Conservation (phyloP, 257 asterid genomes). For the Marsdenia floribunda region DNA sequence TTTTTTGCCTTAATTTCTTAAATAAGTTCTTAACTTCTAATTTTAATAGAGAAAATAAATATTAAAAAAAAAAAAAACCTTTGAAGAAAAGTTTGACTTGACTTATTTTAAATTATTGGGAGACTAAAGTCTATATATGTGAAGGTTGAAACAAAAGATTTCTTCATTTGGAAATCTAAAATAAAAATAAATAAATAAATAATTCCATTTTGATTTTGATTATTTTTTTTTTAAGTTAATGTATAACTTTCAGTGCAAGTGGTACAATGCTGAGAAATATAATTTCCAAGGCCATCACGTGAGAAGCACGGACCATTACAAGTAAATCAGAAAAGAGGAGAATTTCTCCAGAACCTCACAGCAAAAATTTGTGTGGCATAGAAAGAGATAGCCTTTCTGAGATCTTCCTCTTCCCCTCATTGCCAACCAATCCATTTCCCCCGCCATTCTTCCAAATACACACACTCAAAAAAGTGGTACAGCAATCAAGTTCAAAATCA, state of each 20-base stretch:
- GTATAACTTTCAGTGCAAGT: background rate
- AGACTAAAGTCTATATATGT: no score
- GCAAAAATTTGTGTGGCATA: constrained; percentile 47
- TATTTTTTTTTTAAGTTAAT: no score
- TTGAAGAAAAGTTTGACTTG: no score
- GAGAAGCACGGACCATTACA: constrained; percentile 12
- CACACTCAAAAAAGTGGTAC: background rate
- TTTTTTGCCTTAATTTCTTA: no score
- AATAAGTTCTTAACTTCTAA: no score
- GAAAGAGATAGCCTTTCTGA: constrained; percentile 38
- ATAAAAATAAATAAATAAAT: no score
- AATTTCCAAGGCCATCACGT: constrained; percentile 1
- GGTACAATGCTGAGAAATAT: background rate
- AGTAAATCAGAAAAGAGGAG: background rate
- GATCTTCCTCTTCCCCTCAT: constrained; percentile 13
- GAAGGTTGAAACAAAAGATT: no score
- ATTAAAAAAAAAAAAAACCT: no score
- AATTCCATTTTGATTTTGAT: no score
- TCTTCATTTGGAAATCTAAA: no score
- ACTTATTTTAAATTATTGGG: no score
- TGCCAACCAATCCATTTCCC: background rate
- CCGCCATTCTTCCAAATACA: background rate
- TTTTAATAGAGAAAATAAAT: no score
- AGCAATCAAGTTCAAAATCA: background rate
- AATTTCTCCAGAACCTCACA: constrained; percentile 27